phyloP scores from a whole-genome alignment of 345 rosid species.

The Pugionium cornutum region DNA sequence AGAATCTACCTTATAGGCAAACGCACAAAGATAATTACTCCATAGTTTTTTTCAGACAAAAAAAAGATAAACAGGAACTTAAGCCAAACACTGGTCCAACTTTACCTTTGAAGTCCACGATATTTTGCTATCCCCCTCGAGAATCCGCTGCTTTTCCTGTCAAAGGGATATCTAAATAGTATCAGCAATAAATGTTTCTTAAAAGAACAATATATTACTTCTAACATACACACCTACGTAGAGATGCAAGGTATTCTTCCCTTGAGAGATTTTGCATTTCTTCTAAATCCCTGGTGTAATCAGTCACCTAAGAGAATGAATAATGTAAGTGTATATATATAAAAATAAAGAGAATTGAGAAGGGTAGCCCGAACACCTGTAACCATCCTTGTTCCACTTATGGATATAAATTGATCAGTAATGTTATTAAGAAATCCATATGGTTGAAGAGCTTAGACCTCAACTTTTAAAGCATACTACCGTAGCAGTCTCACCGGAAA shows the following conservation, averaged over 20 bases:
- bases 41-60: not conserved
- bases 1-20: not conserved
- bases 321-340: conserved; percentile 38
- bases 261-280: conserved; percentile 97
- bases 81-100: conserved; percentile 6
- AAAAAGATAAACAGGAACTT: not conserved
- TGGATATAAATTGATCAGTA: not conserved
- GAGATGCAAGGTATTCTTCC: conserved; percentile 94
- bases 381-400: conserved; percentile 14
- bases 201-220: conserved; percentile 8
- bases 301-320: conserved; percentile 60
- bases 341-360: not conserved
- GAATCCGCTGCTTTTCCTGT: conserved; percentile 97
- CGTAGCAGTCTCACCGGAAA: conserved; percentile 62
- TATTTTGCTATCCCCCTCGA: conserved; percentile 94
- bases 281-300: conserved; percentile 91
- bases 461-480: conserved; percentile 18
- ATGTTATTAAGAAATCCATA: not conserved
- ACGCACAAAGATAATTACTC: conserved; percentile 1
- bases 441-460: conserved; percentile 2
- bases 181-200: conserved; percentile 40
- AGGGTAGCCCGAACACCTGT: not conserved
- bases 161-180: conserved; percentile 38
- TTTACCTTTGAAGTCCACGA: conserved; percentile 90
- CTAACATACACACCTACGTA: conserved; percentile 63